Conservation (phyloP, 108 stramenopile genomes). For the Seminavis robusta region DNA sequence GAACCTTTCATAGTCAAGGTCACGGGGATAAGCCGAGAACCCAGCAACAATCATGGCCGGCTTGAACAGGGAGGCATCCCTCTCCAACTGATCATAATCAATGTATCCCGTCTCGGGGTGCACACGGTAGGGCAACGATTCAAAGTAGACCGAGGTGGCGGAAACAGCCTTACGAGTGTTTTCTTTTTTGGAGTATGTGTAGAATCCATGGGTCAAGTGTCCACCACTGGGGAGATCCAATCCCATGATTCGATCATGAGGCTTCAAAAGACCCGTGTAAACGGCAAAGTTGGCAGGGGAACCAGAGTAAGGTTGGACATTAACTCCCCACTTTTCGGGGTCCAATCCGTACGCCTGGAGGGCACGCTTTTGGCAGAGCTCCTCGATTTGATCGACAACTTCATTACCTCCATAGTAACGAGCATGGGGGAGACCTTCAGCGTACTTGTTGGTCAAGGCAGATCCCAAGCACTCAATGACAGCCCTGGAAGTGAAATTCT, state of each 20-base stretch:
- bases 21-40: constrained; percentile 99
- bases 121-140: constrained; percentile 98
- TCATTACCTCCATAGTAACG: constrained; percentile 99
- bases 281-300: constrained; percentile 99
- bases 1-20: constrained; percentile 98
- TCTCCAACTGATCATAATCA: constrained; percentile 91
- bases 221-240: constrained; percentile 98
- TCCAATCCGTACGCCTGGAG: constrained; percentile 94
- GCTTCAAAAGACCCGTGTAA: constrained; percentile 94
- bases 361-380: constrained; percentile 93
- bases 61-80: constrained; percentile 94
- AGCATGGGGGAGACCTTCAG: constrained; percentile 97
- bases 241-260: constrained; percentile 99
- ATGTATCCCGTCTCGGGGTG: constrained; percentile 94
- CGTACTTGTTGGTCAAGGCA: constrained; percentile 99
- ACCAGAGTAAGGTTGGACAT: constrained; percentile 96
- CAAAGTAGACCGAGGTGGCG: constrained; percentile 99
- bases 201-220: constrained; percentile 98
- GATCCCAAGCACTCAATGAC: constrained; percentile 99
- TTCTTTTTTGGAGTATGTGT: constrained; percentile 99
- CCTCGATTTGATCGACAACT: constrained; percentile 96
- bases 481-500: constrained; percentile 98
- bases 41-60: constrained; percentile 98
- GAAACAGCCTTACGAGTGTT: constrained; percentile 95
- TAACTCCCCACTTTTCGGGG: constrained; percentile 98